Percentiles rank a stretch among this genome's conserved stretches.
These are phyloP conservation scores for Mycena pura DNA, from an alignment of 768 basidiomycete genomes.

Conservation along the genomic window DNA sequence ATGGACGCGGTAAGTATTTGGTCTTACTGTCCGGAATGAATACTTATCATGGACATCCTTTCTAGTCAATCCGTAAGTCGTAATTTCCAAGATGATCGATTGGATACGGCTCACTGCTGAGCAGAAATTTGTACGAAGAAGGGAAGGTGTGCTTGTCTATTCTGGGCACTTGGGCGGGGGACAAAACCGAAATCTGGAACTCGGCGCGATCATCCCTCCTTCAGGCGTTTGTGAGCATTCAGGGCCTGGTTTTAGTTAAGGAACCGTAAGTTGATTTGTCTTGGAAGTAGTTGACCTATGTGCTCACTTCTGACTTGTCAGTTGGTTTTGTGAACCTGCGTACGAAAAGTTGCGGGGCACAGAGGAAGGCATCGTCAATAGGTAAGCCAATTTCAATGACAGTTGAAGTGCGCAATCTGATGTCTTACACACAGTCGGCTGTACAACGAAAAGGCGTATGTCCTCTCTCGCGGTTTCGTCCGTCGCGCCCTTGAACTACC, in stretches of 20 bases:
- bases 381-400: slow-evolving; percentile 46
- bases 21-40: neutral
- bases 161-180: slow-evolving; percentile 91
- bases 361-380: slow-evolving; percentile 87
- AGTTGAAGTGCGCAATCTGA: slow-evolving; percentile 5
- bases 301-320: slow-evolving; percentile 35
- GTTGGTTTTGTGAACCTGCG: slow-evolving; percentile 92
- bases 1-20: slow-evolving; percentile 72
- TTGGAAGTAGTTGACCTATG: neutral
- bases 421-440: slow-evolving; percentile 64
- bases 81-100: slow-evolving; percentile 5
- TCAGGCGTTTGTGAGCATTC: slow-evolving; percentile 93
- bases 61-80: slow-evolving; percentile 78
- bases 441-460: slow-evolving; percentile 93
- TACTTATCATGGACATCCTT: neutral
- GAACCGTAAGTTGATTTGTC: slow-evolving; percentile 71
- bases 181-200: slow-evolving; percentile 88
- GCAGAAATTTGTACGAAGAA: slow-evolving; percentile 90
- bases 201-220: slow-evolving; percentile 83
- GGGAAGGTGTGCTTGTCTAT: slow-evolving; percentile 95
- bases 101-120: neutral
- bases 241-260: slow-evolving; percentile 90
- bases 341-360: slow-evolving; percentile 93
- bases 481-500: slow-evolving; percentile 88
- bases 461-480: slow-evolving; percentile 88